phyloP scores from a whole-genome alignment of 2,329 filamentous ascomycete genomes.

The Diplodia intermedia region DNA sequence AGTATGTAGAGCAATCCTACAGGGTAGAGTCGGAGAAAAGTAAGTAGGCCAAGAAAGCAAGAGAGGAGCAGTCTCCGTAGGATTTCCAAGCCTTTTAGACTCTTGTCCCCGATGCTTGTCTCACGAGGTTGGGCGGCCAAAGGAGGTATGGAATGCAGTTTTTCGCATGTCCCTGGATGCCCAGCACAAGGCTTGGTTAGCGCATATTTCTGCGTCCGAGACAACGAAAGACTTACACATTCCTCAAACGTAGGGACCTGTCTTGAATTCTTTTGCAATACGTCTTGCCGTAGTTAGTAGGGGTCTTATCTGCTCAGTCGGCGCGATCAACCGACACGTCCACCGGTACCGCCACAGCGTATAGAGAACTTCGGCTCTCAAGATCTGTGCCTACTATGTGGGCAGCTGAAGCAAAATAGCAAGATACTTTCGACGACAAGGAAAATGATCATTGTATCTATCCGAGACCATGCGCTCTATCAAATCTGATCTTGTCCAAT shows the following conservation, averaged over 20 bases:
- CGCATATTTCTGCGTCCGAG: constrained; percentile 12
- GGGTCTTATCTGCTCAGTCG: too few relatives aligned
- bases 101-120: background rate
- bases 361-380: too few relatives aligned
- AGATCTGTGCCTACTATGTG: too few relatives aligned
- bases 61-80: background rate
- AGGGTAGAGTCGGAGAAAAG: background rate
- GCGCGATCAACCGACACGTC: too few relatives aligned
- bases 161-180: background rate
- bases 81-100: background rate
- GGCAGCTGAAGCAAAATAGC: too few relatives aligned
- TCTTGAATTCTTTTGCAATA: too few relatives aligned
- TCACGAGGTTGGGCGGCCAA: constrained; percentile 6
- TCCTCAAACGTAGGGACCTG: too few relatives aligned
- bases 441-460: background rate
- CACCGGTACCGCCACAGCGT: too few relatives aligned
- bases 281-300: background rate
- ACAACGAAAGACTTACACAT: background rate
- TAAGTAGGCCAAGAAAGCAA: background rate
- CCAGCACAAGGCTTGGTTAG: constrained; percentile 2
- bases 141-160: constrained; percentile 13
- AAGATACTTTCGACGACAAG: background rate
- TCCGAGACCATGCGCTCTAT: constrained; percentile 5
- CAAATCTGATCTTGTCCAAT: background rate
- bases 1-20: background rate